Percentiles rank a stretch among this genome's conserved stretches.
These are phyloP conservation scores for Isochrysis galbana DNA, from an alignment of 78 protist genomes.

Conservation along the genomic window DNA sequence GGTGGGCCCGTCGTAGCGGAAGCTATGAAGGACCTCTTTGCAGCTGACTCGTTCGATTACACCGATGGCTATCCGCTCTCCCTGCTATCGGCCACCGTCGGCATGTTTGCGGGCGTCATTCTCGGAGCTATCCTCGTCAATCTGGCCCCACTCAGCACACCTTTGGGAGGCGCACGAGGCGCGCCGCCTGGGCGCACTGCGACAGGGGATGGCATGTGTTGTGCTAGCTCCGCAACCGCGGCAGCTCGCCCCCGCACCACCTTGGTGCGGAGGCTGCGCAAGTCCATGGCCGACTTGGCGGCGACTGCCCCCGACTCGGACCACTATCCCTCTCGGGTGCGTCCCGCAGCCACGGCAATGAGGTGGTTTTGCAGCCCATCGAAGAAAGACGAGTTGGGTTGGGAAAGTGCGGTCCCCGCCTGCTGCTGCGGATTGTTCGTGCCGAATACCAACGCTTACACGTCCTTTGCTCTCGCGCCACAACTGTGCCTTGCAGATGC, in stretches of 20 bases:
- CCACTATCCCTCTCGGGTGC: too few relatives aligned
- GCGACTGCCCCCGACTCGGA: neutral
- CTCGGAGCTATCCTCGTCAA: slow-evolving; percentile 5
- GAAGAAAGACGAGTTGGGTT: too few relatives aligned
- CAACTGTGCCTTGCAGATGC: too few relatives aligned
- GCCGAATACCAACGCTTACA: too few relatives aligned
- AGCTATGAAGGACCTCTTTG: slow-evolving; percentile 6
- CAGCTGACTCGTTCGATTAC: neutral
- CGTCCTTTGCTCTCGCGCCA: too few relatives aligned
- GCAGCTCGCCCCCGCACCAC: neutral
- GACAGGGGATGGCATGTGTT: too few relatives aligned
- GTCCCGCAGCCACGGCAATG: too few relatives aligned
- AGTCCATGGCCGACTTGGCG: neutral
- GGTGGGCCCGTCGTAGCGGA: slow-evolving; percentile 42
- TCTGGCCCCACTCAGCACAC: neutral
- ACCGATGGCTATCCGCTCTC: neutral
- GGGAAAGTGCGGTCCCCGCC: neutral
- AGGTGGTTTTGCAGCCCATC: too few relatives aligned
- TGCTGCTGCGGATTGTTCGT: neutral
- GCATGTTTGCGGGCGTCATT: slow-evolving; percentile 14
- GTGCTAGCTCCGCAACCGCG: too few relatives aligned
- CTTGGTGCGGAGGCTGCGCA: neutral
- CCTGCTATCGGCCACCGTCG: neutral
- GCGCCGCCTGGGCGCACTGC: too few relatives aligned
- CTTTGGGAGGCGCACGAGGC: too few relatives aligned